phyloP scores from a whole-genome alignment of 106 monocot genomes.

The Acorus calamus region DNA sequence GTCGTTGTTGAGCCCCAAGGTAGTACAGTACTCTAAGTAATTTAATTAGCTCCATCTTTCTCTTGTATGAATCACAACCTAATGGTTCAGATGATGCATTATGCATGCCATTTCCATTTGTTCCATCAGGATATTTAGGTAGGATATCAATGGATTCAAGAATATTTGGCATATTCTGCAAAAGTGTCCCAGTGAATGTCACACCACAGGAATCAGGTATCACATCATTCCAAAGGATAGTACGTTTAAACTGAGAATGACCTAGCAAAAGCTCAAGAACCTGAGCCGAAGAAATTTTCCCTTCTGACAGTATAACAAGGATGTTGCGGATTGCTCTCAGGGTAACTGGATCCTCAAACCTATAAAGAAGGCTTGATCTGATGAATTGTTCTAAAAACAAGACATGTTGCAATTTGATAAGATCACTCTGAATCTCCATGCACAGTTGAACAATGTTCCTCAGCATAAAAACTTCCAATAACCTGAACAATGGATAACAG shows the following conservation, averaged over 20 bases:
- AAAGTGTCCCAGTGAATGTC: slow-evolving; percentile 24
- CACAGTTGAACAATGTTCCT: slow-evolving; percentile 50
- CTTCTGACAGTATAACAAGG: slow-evolving; percentile 41
- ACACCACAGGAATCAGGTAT: slow-evolving; percentile 23
- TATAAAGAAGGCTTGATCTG: slow-evolving; percentile 59
- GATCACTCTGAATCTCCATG: slow-evolving; percentile 17
- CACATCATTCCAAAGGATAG: slow-evolving; percentile 19
- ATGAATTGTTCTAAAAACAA: slow-evolving; percentile 52
- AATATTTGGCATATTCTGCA: slow-evolving; percentile 70
- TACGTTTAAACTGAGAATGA: slow-evolving; percentile 59
- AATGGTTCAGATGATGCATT: not conserved
- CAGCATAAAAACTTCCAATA: slow-evolving; percentile 60
- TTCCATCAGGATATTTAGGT: not conserved
- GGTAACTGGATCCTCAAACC: slow-evolving; percentile 71
- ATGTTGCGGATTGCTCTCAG: slow-evolving; percentile 58
- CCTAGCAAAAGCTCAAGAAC: slow-evolving; percentile 66
- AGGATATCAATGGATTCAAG: slow-evolving; percentile 37
- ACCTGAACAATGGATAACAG: slow-evolving; percentile 23
- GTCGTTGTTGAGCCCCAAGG: slow-evolving; percentile 20
- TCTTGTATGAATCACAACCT: slow-evolving; percentile 9
- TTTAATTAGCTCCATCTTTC: slow-evolving; percentile 69
- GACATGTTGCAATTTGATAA: slow-evolving; percentile 28
- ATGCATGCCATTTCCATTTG: not conserved
- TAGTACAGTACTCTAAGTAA: slow-evolving; percentile 71
- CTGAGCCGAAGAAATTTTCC: slow-evolving; percentile 29